Evolutionary conservation across 1,284 basidiomycete genomes (phyloP), one percentile per base, ranked within the genome.

Genomic region (Apiotrichum brassicae): DNA sequence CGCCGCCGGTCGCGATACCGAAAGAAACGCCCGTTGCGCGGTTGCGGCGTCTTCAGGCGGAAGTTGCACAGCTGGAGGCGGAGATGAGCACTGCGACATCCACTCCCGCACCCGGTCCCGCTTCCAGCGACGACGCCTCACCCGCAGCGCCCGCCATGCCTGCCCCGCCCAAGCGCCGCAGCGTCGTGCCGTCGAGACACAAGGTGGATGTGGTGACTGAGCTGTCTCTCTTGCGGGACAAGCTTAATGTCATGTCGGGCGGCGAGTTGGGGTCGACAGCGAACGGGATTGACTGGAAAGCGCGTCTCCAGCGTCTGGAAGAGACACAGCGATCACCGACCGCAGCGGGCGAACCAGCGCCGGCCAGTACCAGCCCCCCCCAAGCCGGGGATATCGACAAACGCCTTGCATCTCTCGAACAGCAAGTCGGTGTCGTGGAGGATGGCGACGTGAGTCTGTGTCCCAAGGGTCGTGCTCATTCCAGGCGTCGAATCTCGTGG

Each of bases 321-420:
- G 13, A 30, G 28, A 14, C 28, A 9, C 9, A 6, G 28, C 28
- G 8, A 30, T 7, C 28, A 30, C 28, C 28, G 8, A 30, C 28
- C 28, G 28, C 7, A 7, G 28, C 8, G 8, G 28, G 14, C 28
- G 28, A 7, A 30, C 28, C 28, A 14, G 8, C 9, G 20, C 6
- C 8, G 42, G 25, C n/a, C 16, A 36, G 16, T 6, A 12, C 23
- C 5, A 34, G 8, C 14, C 13, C 7, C 3, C 13, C 9, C n/a
- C 25, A 18, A n/a, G 34, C 19, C 4, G 40, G 45, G 2, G 48
- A 53, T 6, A 41, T 56, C 26, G 90, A 94, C 68, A 77, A 76
- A 60, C 80, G 91, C 13, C 78, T 95, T 1, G 83, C 85, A 8
- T 80, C 84, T 51, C 75, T 94, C 18, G 91, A 95, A 66, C 81